Evolutionary conservation across 2,329 filamentous ascomycete genomes (phyloP), one percentile per base, ranked within the genome.

Genomic region (Coniochaeta sp.): DNA sequence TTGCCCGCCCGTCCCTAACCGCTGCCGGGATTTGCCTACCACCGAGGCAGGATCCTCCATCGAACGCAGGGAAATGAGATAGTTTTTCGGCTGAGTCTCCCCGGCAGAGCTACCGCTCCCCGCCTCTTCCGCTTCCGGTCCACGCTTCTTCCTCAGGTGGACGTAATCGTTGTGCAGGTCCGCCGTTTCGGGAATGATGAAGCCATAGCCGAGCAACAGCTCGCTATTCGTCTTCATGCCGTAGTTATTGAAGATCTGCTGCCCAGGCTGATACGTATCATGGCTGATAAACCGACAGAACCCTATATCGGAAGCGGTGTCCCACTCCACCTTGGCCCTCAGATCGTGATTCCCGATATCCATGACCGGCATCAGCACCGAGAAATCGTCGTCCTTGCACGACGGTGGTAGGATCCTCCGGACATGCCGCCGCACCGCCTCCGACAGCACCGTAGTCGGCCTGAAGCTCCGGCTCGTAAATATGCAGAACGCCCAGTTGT

Each of bases 191-290:
- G 80, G 77, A 0, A 87, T 68, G 63, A 82, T 77, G 67, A 88
- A 88, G 2, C 85, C 84, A 66, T 89, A 89, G 0, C 81, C 85
- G 1, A 88, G 73, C 1, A 89, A 76, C 26, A 89, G 74, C 73
- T 90, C 87, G 61, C 87, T 88, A 66, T 91, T 92, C 7, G 88
- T 89, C 72, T 90, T 89, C 67, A 76, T 71, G 32, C 89, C 89
- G 68, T 92, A 92, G 70, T 90, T 91, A 74, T 90, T 90, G 67
- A 79, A 87, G 26, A 86, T 71, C 64, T 86, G 82, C 32, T 83
- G 71, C 0, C 86, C 84, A 0, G 82, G 73, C 4, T 64, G 56
- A 65, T 86, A 80, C 1, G 65, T 62, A 59, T 76, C 73, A 19
- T 68, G 69, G 9, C 78, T 76, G 17, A 71, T 67, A 10, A 87